These are phyloP conservation scores for Mrakia hoshinonis DNA, from an alignment of 768 basidiomycete genomes.

Conservation along the genomic window DNA sequence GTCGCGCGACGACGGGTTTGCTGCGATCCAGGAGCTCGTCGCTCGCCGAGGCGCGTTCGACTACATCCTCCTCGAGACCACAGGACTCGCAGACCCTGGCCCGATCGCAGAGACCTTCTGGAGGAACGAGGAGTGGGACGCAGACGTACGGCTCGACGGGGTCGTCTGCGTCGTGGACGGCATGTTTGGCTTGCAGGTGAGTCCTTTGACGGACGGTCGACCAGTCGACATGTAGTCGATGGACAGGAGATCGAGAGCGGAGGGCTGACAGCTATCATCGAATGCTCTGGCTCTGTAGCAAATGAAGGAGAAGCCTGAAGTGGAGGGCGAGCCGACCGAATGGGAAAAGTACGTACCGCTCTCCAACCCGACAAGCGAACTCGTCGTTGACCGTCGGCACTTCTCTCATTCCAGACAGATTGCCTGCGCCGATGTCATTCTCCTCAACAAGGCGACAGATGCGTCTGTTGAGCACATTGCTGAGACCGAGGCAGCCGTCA, in stretches of 20 bases:
- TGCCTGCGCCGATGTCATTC: constrained; percentile 78
- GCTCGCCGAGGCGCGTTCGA: constrained; percentile 78
- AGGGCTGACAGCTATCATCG: background rate
- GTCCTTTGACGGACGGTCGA: constrained; percentile 8
- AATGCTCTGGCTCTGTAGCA: constrained; percentile 45
- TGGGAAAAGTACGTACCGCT: constrained; percentile 56
- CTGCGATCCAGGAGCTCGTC: constrained; percentile 90
- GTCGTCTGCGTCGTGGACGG: constrained; percentile 90
- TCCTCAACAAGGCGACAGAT: constrained; percentile 87
- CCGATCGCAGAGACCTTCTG: constrained; percentile 41
- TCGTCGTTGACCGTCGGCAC: background rate
- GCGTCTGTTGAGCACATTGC: constrained; percentile 47
- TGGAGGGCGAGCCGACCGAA: constrained; percentile 60
- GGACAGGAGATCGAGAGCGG: no score
- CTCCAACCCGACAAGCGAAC: background rate
- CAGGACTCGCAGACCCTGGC: constrained; percentile 90
- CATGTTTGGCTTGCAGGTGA: constrained; percentile 60
- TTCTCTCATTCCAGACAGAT: constrained; percentile 66
- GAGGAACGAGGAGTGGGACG: constrained; percentile 45
- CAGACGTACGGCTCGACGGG: constrained; percentile 53
- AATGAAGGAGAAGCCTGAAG: constrained; percentile 70
- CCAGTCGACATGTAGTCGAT: no score
- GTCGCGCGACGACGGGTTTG: constrained; percentile 84
- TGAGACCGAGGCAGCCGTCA: constrained; percentile 54
- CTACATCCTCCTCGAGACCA: constrained; percentile 90